These are phyloP conservation scores for Boletus rubescentipes DNA, from an alignment of 768 basidiomycete species.

Conservation along the genomic window DNA sequence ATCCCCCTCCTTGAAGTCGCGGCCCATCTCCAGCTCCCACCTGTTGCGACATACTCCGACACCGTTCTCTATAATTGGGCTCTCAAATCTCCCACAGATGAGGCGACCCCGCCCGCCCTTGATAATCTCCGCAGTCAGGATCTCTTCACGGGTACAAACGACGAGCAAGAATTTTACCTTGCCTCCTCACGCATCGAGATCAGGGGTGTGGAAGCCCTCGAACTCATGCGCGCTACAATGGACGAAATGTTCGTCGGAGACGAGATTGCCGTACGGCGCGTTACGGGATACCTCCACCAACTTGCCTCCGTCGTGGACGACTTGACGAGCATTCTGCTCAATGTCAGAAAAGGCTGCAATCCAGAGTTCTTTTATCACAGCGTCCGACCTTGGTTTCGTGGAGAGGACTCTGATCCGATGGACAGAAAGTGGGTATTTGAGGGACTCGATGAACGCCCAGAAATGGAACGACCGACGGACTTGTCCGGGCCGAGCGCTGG, in stretches of 20 bases:
- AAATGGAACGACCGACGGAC: constrained; percentile 45
- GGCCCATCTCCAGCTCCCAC: constrained; percentile 72
- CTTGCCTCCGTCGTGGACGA: constrained; percentile 66
- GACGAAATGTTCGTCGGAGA: constrained; percentile 87
- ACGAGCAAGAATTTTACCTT: constrained; percentile 88
- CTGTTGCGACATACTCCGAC: constrained; percentile 88
- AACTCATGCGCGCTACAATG: constrained; percentile 80
- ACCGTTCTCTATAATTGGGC: constrained; percentile 88
- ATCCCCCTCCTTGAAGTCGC: constrained; percentile 76
- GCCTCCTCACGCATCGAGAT: constrained; percentile 85
- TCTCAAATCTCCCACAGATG: constrained; percentile 31
- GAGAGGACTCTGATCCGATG: constrained; percentile 53
- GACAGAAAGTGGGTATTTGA: constrained; percentile 57
- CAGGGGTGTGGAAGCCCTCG: constrained; percentile 79
- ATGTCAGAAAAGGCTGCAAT: constrained; percentile 67
- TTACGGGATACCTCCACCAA: constrained; percentile 60
- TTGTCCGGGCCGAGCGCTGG: constrained; percentile 81
- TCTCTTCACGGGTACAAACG: constrained; percentile 72
- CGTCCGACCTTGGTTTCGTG: constrained; percentile 81
- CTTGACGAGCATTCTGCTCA: constrained; percentile 57
- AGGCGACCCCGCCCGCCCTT: constrained; percentile 37
- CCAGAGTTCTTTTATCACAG: constrained; percentile 70
- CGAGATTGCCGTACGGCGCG: constrained; percentile 59
- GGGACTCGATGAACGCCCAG: constrained; percentile 50
- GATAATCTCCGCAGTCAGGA: constrained; percentile 65